Conservation (phyloP, 768 basidiomycete species). For the Mrakia gelida region DNA sequence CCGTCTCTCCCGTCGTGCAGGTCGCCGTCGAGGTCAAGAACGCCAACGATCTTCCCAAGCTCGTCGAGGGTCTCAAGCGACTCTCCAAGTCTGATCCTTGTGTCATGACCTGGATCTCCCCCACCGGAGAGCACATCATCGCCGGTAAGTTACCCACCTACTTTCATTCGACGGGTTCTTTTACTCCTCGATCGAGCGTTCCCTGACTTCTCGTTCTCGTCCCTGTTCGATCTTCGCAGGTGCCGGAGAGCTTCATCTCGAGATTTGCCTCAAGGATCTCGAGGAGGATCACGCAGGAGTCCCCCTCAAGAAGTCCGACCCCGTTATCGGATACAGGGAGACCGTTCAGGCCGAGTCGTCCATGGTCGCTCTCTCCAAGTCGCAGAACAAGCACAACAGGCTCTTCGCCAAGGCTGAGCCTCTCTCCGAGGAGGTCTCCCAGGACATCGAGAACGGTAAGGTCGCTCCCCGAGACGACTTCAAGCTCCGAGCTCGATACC, state of each 20-base stretch:
- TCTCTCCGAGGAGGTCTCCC: conserved; percentile 86
- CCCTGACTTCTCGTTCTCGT: too few relatives aligned
- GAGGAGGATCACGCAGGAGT: conserved; percentile 99
- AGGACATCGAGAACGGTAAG: conserved; percentile 83
- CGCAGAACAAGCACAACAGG: conserved; percentile 99
- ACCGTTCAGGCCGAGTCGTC: conserved; percentile 93
- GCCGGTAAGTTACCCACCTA: conserved; percentile 63
- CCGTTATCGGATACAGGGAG: conserved; percentile 94
- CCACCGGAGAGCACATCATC: conserved; percentile 96
- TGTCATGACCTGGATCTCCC: conserved; percentile 83
- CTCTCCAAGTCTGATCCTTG: conserved; percentile 99
- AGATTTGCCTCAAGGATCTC: conserved; percentile 99
- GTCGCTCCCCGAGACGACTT: conserved; percentile 92
- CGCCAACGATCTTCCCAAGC: conserved; percentile 95
- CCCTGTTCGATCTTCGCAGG: conserved; percentile 39
- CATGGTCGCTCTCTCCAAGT: conserved; percentile 95
- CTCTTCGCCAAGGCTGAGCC: conserved; percentile 90
- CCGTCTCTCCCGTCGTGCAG: conserved; percentile 97
- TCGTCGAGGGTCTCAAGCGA: conserved; percentile 99
- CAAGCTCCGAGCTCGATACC: conserved; percentile 88
- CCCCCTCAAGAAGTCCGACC: conserved; percentile 92
- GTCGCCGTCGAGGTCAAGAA: conserved; percentile 99
- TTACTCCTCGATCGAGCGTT: too few relatives aligned
- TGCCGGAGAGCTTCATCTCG: conserved; percentile 97
- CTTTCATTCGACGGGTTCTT: too few relatives aligned